Evolutionary conservation across 2,329 filamentous ascomycete genomes (phyloP).

Genomic region (Alternaria dauci): DNA sequence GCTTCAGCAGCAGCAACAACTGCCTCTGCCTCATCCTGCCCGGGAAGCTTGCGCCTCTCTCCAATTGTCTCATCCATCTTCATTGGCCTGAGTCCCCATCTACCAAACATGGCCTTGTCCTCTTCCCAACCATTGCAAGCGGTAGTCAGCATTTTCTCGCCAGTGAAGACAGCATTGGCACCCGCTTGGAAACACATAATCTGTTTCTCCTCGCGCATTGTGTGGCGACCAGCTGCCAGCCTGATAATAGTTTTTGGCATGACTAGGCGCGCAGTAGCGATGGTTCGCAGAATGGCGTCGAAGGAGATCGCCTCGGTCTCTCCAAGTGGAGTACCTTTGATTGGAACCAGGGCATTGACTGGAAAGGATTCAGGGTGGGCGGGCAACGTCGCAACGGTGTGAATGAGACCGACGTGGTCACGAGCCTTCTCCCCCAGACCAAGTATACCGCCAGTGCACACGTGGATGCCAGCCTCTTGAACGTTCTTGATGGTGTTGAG

Average conservation of each 20-base stretch:
- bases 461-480: slow-evolving; percentile 84
- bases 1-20: slow-evolving; percentile 22
- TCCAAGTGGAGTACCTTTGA: slow-evolving; percentile 86
- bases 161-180: slow-evolving; percentile 93
- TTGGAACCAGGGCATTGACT: slow-evolving; percentile 89
- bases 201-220: slow-evolving; percentile 88
- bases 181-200: slow-evolving; percentile 89
- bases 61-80: slow-evolving; percentile 47
- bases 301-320: slow-evolving; percentile 77
- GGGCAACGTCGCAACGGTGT: slow-evolving; percentile 83
- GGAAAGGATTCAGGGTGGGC: slow-evolving; percentile 89
- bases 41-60: slow-evolving; percentile 35
- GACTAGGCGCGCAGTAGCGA: slow-evolving; percentile 82
- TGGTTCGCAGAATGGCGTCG: slow-evolving; percentile 79
- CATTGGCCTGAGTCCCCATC: slow-evolving; percentile 86
- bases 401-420: slow-evolving; percentile 82
- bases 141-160: slow-evolving; percentile 94
- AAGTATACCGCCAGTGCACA: slow-evolving; percentile 89
- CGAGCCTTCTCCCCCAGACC: slow-evolving; percentile 80
- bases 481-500: slow-evolving; percentile 81
- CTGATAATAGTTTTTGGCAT: slow-evolving; percentile 88
- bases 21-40: slow-evolving; percentile 19
- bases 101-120: slow-evolving; percentile 81
- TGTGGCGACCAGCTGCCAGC: slow-evolving; percentile 83
- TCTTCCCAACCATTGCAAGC: slow-evolving; percentile 92